phyloP scores from a whole-genome alignment of 148 eudicot genomes.

The Drosera capensis region DNA sequence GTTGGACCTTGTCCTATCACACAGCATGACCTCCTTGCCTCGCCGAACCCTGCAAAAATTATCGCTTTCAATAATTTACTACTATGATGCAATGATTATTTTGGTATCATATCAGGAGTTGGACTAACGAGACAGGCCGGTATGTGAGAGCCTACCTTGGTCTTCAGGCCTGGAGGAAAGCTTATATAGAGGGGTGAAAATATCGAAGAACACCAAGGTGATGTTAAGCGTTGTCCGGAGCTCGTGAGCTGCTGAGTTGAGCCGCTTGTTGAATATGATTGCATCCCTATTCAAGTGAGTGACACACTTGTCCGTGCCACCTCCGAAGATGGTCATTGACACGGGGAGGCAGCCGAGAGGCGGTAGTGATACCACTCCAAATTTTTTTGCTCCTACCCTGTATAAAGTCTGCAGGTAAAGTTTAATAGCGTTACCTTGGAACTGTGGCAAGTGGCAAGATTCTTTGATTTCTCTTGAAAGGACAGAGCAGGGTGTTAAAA shows the following conservation, averaged over 20 bases:
- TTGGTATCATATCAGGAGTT: no score
- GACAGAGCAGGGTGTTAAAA: no score
- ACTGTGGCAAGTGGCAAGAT: no score
- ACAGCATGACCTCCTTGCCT: conserved; percentile 79
- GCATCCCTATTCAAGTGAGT: conserved; percentile 36
- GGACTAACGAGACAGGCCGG: not conserved
- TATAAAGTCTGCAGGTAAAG: conserved; percentile 32
- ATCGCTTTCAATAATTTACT: not conserved
- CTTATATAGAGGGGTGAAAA: conserved; percentile 38
- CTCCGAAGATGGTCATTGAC: conserved; percentile 45
- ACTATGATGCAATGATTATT: no score
- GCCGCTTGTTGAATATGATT: conserved; percentile 32
- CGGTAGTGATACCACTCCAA: conserved; percentile 50
- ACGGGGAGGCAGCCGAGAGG: conserved; percentile 59
- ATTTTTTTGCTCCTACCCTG: conserved; percentile 43
- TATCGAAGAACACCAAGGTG: conserved; percentile 44
- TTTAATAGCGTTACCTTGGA: no score
- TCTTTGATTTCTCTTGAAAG: no score
- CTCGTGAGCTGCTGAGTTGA: conserved; percentile 32
- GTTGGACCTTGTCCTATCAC: conserved; percentile 69
- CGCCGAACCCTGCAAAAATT: conserved; percentile 43
- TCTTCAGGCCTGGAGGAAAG: conserved; percentile 35
- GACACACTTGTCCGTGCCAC: conserved; percentile 37
- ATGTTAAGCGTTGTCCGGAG: conserved; percentile 31
- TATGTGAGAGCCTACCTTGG: conserved; percentile 17